Conservation (phyloP, 495 filamentous ascomycete species). For the Tuber indicum region DNA sequence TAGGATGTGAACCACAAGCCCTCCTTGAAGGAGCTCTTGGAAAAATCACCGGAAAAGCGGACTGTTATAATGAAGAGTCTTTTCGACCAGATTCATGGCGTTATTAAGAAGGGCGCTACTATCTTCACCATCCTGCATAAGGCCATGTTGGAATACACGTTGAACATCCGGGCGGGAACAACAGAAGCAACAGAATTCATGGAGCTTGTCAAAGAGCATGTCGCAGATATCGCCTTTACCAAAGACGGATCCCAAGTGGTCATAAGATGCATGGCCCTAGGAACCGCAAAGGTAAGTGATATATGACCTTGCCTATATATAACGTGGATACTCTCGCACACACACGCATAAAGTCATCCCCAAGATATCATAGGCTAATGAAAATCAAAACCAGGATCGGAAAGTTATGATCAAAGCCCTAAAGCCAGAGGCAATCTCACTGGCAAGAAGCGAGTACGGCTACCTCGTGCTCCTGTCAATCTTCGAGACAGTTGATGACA, state of each 20-base stretch:
- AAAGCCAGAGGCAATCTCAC: constrained; percentile 67
- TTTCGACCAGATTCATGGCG: constrained; percentile 73
- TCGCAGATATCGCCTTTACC: constrained; percentile 94
- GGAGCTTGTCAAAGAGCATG: constrained; percentile 83
- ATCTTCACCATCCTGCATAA: constrained; percentile 96
- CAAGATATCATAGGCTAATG: not conserved
- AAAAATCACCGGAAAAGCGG: constrained; percentile 73
- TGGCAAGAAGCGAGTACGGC: constrained; percentile 71
- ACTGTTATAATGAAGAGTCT: constrained; percentile 76
- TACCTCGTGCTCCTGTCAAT: constrained; percentile 76
- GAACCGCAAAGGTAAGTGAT: constrained; percentile 59
- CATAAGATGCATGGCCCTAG: constrained; percentile 70
- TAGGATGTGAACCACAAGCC: constrained; percentile 45
- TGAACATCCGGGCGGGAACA: constrained; percentile 65
- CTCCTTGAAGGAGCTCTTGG: constrained; percentile 62
- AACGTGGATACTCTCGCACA: not conserved
- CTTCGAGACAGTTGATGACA: constrained; percentile 90
- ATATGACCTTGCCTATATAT: not conserved
- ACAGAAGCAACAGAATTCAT: constrained; percentile 79
- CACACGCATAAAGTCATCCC: not conserved
- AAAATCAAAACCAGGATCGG: constrained; percentile 54
- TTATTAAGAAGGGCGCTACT: constrained; percentile 91
- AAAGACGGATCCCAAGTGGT: constrained; percentile 76
- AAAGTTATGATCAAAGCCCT: constrained; percentile 78
- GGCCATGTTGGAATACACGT: constrained; percentile 94